Percentiles rank a stretch among this genome's conserved stretches.
phyloP scores from a whole-genome alignment of 768 basidiomycete genomes.

The Hygrocybe punicea region DNA sequence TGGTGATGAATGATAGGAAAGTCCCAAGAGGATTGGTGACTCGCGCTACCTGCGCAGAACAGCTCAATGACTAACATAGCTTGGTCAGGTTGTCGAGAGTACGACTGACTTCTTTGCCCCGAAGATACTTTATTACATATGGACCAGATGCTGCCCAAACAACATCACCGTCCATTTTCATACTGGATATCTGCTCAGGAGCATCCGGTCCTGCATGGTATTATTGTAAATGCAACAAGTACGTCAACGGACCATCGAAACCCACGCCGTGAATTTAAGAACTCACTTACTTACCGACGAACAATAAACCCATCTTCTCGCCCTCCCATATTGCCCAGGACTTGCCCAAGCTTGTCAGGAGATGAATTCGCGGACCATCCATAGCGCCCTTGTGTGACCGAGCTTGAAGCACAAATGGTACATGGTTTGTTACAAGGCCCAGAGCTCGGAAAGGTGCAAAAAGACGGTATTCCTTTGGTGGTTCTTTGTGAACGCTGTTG shows the following conservation, averaged over 20 bases:
- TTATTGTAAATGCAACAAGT: neutral
- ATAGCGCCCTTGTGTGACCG: conserved; percentile 81
- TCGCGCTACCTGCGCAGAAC: conserved; percentile 47
- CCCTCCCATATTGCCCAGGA: conserved; percentile 98
- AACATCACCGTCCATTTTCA: conserved; percentile 81
- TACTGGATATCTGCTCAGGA: conserved; percentile 63
- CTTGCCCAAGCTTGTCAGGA: conserved; percentile 82
- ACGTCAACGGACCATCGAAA: neutral
- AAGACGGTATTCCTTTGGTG: conserved; percentile 45
- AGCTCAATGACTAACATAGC: conserved; percentile 9
- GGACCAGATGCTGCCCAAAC: conserved; percentile 78
- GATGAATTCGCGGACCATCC: conserved; percentile 75
- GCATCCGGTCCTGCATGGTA: conserved; percentile 71
- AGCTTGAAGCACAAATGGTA: conserved; percentile 85
- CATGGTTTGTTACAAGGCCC: conserved; percentile 88
- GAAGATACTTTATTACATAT: conserved; percentile 69
- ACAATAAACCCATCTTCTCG: conserved; percentile 85
- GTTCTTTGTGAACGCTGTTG: conserved; percentile 14
- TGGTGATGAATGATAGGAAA: conserved; percentile 57
- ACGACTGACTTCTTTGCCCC: conserved; percentile 76
- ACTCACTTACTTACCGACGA: conserved; percentile 71
- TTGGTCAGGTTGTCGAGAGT: neutral
- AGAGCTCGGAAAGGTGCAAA: conserved; percentile 95
- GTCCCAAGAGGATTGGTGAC: conserved; percentile 63
- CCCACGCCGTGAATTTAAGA: neutral